phyloP scores from a whole-genome alignment of 495 filamentous ascomycete genomes.

The Opeltia flavorubescens region DNA sequence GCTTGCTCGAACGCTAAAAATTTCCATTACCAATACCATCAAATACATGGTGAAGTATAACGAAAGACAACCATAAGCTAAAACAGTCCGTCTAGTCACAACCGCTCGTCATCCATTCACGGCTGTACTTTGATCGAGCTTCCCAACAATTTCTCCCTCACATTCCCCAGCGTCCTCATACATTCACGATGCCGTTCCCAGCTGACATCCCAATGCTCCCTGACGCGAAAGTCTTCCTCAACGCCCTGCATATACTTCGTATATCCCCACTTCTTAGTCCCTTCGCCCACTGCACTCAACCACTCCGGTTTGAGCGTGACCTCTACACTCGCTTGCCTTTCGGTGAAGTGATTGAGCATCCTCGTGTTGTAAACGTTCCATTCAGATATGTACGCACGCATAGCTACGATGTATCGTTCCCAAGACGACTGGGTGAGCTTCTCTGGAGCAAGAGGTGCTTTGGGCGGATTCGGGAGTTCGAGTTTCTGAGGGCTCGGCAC shows the following conservation, averaged over 20 bases:
- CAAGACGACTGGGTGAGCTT: constrained; percentile 31
- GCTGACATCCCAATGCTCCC: constrained; percentile 49
- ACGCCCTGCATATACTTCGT: constrained; percentile 44
- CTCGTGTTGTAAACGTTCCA: constrained; percentile 52
- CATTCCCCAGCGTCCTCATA: constrained; percentile 42
- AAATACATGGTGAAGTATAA: no score
- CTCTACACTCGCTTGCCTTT: constrained; percentile 41
- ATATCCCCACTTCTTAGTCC: constrained; percentile 19
- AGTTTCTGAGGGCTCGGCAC: constrained; percentile 21
- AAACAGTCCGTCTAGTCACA: background rate
- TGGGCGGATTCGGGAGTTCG: constrained; percentile 48
- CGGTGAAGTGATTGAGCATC: constrained; percentile 53
- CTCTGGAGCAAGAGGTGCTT: constrained; percentile 30
- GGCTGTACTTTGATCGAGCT: background rate
- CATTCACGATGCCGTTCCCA: constrained; percentile 48
- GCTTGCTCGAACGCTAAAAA: constrained; percentile 2
- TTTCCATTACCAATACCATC: background rate
- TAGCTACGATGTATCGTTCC: constrained; percentile 44
- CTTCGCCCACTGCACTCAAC: constrained; percentile 41
- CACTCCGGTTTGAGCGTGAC: constrained; percentile 37
- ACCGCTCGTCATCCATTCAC: background rate
- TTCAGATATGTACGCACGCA: constrained; percentile 52
- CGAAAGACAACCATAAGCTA: background rate
- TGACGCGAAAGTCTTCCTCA: constrained; percentile 48
- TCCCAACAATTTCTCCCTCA: constrained; percentile 27